These are phyloP conservation scores for Delitschia confertaspora DNA, from an alignment of 495 filamentous ascomycete genomes.

Conservation along the genomic window DNA sequence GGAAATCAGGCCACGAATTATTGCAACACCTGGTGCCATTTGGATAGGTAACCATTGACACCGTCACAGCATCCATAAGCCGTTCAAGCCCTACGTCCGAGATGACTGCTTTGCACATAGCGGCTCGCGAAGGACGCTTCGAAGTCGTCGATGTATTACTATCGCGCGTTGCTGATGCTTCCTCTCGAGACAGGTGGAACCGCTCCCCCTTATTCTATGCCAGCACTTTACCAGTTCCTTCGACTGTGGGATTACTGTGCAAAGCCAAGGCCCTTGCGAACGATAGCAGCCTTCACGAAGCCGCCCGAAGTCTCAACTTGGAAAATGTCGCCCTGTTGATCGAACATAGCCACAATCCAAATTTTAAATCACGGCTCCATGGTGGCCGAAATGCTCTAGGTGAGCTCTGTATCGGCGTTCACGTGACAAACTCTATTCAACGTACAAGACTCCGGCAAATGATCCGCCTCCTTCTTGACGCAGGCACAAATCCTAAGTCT, in stretches of 20 bases:
- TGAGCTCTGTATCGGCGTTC: constrained; percentile 16
- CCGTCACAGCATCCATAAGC: constrained; percentile 11
- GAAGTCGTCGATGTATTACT: constrained; percentile 16
- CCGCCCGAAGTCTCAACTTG: constrained; percentile 12
- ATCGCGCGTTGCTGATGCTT: constrained; percentile 15
- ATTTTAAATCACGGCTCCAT: constrained; percentile 17
- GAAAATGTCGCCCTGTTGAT: constrained; percentile 4
- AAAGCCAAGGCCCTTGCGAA: constrained; percentile 10
- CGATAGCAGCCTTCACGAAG: constrained; percentile 25
- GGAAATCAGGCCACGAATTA: no score
- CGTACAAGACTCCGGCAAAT: constrained; percentile 13
- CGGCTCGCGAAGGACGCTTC: constrained; percentile 13
- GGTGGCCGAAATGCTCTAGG: constrained; percentile 17
- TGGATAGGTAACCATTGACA: no score
- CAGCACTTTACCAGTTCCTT: constrained; percentile 3
- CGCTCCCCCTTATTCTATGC: constrained; percentile 22
- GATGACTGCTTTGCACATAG: constrained; percentile 7
- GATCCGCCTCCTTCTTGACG: constrained; percentile 16
- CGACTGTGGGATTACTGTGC: constrained; percentile 2
- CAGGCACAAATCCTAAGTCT: constrained; percentile 16
- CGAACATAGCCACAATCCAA: constrained; percentile 12
- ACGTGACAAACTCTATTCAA: constrained; percentile 6
- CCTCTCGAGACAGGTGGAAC: constrained; percentile 16
- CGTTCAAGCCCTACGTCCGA: constrained; percentile 7
- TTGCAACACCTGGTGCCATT: no score